A percentile compares a stretch with the other conserved stretches of the same genome.
phyloP scores from a whole-genome alignment of 148 eudicot genomes.

The Arbutus unedo region DNA sequence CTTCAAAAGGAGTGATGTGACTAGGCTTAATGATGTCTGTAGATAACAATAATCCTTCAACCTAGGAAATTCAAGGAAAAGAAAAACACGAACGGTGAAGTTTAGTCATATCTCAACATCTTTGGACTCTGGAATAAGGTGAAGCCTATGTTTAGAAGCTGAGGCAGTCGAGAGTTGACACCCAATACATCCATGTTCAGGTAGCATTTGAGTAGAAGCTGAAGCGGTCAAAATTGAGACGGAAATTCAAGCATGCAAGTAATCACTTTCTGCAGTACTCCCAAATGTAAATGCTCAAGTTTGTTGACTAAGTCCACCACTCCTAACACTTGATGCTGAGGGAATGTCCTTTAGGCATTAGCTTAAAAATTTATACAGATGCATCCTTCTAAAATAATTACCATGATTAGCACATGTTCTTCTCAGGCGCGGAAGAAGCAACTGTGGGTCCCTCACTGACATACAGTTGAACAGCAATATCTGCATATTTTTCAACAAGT shows the following conservation, averaged over 20 bases:
- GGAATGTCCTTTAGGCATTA: slow-evolving; percentile 3
- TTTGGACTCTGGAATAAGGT: neutral
- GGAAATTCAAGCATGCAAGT: neutral
- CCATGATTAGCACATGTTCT: slow-evolving; percentile 66
- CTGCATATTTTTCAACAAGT: slow-evolving; percentile 47
- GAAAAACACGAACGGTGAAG: neutral
- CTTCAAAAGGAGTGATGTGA: neutral
- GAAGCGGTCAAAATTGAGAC: neutral
- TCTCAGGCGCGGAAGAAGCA: slow-evolving; percentile 79
- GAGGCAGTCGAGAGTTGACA: neutral
- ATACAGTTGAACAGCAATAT: slow-evolving; percentile 96
- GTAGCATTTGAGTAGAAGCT: neutral
- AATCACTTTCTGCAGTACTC: neutral
- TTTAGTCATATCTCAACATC: neutral
- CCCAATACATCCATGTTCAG: neutral
- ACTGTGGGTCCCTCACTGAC: slow-evolving; percentile 92
- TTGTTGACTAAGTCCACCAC: neutral
- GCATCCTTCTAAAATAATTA: slow-evolving; percentile 24
- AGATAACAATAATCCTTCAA: neutral
- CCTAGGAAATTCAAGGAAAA: neutral
- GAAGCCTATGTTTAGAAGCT: neutral
- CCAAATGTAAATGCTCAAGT: neutral
- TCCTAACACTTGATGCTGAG: neutral
- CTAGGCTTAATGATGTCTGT: neutral
- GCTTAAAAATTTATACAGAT: neutral